These are phyloP conservation scores for Candida peoriensis DNA, from an alignment of 805 yeast genomes.

Conservation along the genomic window DNA sequence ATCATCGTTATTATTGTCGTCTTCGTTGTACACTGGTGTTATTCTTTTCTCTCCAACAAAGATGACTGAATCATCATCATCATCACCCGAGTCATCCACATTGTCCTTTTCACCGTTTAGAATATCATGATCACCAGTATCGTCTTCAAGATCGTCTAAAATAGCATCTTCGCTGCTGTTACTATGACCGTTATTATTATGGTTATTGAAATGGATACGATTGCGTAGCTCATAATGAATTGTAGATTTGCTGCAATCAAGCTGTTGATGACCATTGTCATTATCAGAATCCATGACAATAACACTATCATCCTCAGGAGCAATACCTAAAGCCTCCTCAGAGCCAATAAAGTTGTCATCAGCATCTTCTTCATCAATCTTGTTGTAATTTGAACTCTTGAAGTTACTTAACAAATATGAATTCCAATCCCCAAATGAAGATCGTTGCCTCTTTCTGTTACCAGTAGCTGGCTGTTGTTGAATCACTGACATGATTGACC, in stretches of 20 bases:
- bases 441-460: slow-evolving; percentile 36
- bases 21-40: slow-evolving; percentile 5
- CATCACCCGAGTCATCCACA: slow-evolving; percentile 1
- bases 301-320: slow-evolving; percentile 25
- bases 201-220: too few species aligned
- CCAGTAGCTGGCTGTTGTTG: slow-evolving; percentile 20
- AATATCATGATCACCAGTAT: too few species aligned
- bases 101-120: slow-evolving; percentile 11
- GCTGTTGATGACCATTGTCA: slow-evolving; percentile 28
- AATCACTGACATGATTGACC: slow-evolving; percentile 21
- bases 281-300: slow-evolving; percentile 38
- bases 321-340: slow-evolving; percentile 10
- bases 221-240: not conserved
- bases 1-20: slow-evolving; percentile 2
- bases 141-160: too few species aligned
- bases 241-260: slow-evolving; percentile 10
- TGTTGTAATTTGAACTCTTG: too few species aligned
- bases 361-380: too few species aligned
- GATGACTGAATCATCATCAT: slow-evolving; percentile 8
- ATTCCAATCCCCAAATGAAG: slow-evolving; percentile 25
- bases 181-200: too few species aligned
- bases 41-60: not conserved
- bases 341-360: slow-evolving; percentile 6
- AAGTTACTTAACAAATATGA: slow-evolving; percentile 17
- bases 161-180: too few species aligned